Evolutionary conservation across 768 basidiomycete genomes (phyloP).

Genomic region (Lentinula lateritia): DNA sequence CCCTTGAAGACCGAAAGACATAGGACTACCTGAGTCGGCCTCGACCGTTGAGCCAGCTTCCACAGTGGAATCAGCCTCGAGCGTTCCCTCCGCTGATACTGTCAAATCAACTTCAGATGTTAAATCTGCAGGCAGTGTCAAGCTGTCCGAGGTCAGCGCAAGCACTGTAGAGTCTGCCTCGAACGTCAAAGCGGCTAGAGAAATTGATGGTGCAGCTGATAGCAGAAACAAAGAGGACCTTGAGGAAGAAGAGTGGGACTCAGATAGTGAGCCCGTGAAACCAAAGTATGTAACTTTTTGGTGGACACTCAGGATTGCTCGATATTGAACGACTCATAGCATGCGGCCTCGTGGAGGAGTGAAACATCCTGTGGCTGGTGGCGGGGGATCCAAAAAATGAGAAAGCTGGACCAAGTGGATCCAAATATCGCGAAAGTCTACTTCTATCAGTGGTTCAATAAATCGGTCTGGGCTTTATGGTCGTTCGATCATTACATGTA

Average conservation of each 20-base stretch:
- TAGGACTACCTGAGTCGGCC: background rate
- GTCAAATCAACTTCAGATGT: background rate
- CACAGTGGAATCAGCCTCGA: background rate
- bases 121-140: background rate
- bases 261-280: background rate
- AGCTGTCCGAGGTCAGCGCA: background rate
- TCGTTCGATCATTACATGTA: no score
- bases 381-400: background rate
- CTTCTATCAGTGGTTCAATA: background rate
- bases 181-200: background rate
- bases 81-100: background rate
- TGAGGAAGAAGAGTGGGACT: conserved; percentile 1
- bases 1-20: background rate
- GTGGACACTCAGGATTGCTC: background rate
- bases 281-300: background rate
- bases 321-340: background rate
- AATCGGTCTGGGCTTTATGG: no score
- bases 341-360: background rate
- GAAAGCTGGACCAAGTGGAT: background rate
- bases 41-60: background rate
- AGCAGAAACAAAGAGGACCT: background rate
- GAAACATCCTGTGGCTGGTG: background rate
- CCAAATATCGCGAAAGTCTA: background rate
- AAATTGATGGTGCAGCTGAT: no score
- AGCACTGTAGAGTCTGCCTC: background rate